Conservation (phyloP, 441 rosid species). For the Croton setiger region DNA sequence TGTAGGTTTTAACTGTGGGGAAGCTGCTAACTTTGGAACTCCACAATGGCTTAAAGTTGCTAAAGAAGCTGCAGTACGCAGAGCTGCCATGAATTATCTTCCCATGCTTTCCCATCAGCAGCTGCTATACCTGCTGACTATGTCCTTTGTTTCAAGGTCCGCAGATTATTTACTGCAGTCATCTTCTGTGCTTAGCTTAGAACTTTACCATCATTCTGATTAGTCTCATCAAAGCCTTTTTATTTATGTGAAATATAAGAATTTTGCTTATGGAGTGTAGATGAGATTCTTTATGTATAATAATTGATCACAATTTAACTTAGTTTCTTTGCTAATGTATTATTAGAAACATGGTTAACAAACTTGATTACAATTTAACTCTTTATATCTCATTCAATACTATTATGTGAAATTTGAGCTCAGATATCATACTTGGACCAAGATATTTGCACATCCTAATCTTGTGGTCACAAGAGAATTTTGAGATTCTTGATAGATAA, state of each 20-base stretch:
- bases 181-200: constrained; percentile 6
- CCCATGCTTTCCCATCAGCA: constrained; percentile 99
- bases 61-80: constrained; percentile 97
- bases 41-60: constrained; percentile 98
- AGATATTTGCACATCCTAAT: neutral
- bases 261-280: neutral
- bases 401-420: neutral
- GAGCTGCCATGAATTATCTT: constrained; percentile 99
- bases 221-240: neutral
- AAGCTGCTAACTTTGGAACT: constrained; percentile 99
- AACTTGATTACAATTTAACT: too few relatives aligned
- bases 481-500: neutral
- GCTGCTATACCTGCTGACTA: constrained; percentile 90
- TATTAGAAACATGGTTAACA: neutral
- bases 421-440: neutral
- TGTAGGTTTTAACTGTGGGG: constrained; percentile 97
- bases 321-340: too few relatives aligned
- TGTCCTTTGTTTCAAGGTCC: constrained; percentile 96
- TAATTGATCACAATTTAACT: neutral
- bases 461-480: neutral
- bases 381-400: neutral
- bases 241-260: neutral
- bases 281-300: neutral
- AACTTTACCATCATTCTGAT: constrained; percentile 1
- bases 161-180: constrained; percentile 20